Evolutionary conservation across 176 grass and related monocot species (phyloP).

Genomic region (Triticum turgidum): DNA sequence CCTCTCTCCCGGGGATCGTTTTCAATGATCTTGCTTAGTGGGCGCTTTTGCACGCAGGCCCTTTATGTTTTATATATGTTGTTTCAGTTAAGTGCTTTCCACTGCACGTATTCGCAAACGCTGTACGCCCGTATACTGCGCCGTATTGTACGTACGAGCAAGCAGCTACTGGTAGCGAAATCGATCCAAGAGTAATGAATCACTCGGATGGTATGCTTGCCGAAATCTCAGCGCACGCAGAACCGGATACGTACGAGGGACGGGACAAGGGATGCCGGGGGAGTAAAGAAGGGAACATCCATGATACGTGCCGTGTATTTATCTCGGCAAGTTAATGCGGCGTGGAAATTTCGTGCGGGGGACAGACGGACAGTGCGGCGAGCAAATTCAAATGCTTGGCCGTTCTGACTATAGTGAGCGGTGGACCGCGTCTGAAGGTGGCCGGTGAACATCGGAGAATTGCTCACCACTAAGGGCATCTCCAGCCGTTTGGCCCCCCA

Average conservation of each 20-base stretch:
- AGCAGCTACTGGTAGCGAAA: too few species aligned
- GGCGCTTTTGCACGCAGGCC: constrained; percentile 1
- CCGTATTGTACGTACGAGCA: not conserved
- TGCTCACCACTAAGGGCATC: not conserved
- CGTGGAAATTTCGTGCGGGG: not conserved
- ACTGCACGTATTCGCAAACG: too few species aligned
- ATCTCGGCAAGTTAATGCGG: not conserved
- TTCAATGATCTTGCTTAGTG: constrained; percentile 21
- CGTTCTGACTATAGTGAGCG: not conserved
- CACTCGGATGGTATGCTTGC: not conserved
- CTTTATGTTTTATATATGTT: not conserved
- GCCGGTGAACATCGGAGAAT: not conserved
- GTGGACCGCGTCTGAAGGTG: not conserved
- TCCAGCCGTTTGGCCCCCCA: too few species aligned
- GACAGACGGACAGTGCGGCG: not conserved
- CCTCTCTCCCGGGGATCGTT: constrained; percentile 4
- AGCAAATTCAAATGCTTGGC: not conserved
- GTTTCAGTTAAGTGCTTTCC: too few species aligned
- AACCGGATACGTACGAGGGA: not conserved
- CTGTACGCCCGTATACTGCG: not conserved
- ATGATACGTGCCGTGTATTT: not conserved
- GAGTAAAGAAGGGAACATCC: not conserved
- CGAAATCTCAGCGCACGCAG: not conserved
- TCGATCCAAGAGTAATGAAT: not conserved
- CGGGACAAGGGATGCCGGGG: constrained; percentile 7